Evolutionary conservation across 805 yeast species (phyloP), one percentile per base, ranked within the genome.

Genomic region (Starmerella vaccinii): DNA sequence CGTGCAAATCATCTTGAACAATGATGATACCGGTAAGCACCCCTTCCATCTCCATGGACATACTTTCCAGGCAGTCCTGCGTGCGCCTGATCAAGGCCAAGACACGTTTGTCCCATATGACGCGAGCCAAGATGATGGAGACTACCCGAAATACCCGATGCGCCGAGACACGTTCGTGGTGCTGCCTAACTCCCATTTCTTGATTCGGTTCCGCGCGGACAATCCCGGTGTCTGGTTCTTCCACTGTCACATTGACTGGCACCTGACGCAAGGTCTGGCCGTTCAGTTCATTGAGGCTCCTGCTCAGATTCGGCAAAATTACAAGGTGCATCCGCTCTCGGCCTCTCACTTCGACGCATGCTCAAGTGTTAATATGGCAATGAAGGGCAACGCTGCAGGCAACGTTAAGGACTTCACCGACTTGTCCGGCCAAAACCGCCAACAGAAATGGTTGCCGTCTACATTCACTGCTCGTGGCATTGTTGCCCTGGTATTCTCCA

Each of bases 171-270:
- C 84, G 9, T 70, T 83, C 10, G 82, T 80, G 61, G 85, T 84
- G 43, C 76, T 80, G 64, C 88, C 95, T 24, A 84, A 84, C 64
- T 88, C 96, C 1, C 81, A 85, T 71, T 76, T 88, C 62, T 89
- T 86, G 29, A 63, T 90, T 56, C 78, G 97, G 65, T 90, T 88
- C 75, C 78, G 76, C 63, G 95, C 97, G 49, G 81, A 84, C 65
- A 92, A 92, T 68, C 98, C 97, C 29, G 98, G 98, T 72, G 89
- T 89, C 40, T 90, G 97, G 98, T 78, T 81, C 68, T 92, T 92
- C 94, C 98, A 90, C 72, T 90, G 98, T 70, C 98, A 90, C 67
- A 84, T 92, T 63, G 97, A 92, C 67, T 90, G 98, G 98, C 98
- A 92, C 72, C 76, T 90, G 74, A 76, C 81, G 63, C 97, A 92